phyloP scores from a whole-genome alignment of 1,284 basidiomycete genomes.

The Irpex lacteus region DNA sequence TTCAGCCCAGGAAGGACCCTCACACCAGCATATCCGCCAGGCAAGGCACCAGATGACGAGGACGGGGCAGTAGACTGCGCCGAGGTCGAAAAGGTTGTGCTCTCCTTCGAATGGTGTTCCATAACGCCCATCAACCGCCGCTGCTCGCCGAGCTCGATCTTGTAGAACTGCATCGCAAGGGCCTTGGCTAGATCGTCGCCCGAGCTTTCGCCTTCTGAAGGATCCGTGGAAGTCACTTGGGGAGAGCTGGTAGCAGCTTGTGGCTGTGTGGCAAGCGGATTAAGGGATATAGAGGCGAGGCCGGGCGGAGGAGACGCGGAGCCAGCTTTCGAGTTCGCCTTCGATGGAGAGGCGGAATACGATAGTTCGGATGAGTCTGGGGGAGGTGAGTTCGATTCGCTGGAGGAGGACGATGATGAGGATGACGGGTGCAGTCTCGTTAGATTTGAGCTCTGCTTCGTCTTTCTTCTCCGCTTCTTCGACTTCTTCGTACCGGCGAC shows the following conservation, averaged over 20 bases:
- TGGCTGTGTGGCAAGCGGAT: neutral
- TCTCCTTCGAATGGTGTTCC: constrained; percentile 80
- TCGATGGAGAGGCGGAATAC: neutral
- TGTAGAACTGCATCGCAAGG: constrained; percentile 89
- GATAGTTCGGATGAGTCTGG: neutral
- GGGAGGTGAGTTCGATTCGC: neutral
- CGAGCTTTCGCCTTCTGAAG: neutral
- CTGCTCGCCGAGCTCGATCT: constrained; percentile 89
- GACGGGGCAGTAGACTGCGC: neutral
- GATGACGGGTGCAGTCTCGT: neutral
- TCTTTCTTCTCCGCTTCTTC: neutral
- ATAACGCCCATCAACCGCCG: constrained; percentile 86
- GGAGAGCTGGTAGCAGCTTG: neutral
- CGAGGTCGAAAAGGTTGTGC: constrained; percentile 20
- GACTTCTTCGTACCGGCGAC: neutral
- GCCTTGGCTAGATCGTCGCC: constrained; percentile 53
- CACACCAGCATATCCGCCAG: neutral
- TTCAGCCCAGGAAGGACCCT: neutral
- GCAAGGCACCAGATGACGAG: neutral
- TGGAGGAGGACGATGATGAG: neutral
- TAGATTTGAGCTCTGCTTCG: neutral
- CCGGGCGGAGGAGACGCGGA: neutral
- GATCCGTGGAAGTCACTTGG: neutral
- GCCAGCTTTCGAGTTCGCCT: neutral
- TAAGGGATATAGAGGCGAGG: neutral